phyloP scores from a whole-genome alignment of 179 eudicot species.

The Gypsophila paniculata region DNA sequence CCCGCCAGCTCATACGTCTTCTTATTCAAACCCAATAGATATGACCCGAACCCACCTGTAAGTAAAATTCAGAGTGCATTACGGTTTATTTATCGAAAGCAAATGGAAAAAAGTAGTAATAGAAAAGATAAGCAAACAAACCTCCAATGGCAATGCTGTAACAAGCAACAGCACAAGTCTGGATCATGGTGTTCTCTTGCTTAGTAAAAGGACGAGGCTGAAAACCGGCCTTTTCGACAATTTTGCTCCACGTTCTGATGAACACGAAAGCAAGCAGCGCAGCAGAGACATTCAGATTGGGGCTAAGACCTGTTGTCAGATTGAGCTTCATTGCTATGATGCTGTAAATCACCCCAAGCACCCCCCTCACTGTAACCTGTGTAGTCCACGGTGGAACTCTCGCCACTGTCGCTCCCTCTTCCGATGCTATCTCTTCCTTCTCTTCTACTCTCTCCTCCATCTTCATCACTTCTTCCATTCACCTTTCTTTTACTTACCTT shows the following conservation, averaged over 20 bases:
- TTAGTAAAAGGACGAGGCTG: constrained; percentile 56
- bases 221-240: constrained; percentile 44
- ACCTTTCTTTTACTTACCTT: too few species aligned
- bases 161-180: constrained; percentile 77
- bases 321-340: constrained; percentile 69
- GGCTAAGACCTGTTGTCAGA: constrained; percentile 68
- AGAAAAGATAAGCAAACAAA: constrained; percentile 18
- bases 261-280: constrained; percentile 76
- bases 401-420: background rate
- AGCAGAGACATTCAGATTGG: constrained; percentile 72
- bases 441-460: background rate
- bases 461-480: constrained; percentile 13
- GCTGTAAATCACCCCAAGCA: constrained; percentile 53
- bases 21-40: constrained; percentile 64
- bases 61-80: too few species aligned
- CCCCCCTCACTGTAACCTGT: constrained; percentile 70
- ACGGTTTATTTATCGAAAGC: too few species aligned
- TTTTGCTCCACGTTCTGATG: constrained; percentile 46
- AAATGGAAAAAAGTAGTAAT: too few species aligned
- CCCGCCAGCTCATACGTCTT: constrained; percentile 66
- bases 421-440: background rate
- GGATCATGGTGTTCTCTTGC: constrained; percentile 88
- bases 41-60: constrained; percentile 79
- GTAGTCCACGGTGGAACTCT: constrained; percentile 62
- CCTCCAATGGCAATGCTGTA: constrained; percentile 77